Evolutionary conservation across 345 rosid species (phyloP), one percentile per base, ranked within the genome.

Genomic region (Boechera divaricarpa): DNA sequence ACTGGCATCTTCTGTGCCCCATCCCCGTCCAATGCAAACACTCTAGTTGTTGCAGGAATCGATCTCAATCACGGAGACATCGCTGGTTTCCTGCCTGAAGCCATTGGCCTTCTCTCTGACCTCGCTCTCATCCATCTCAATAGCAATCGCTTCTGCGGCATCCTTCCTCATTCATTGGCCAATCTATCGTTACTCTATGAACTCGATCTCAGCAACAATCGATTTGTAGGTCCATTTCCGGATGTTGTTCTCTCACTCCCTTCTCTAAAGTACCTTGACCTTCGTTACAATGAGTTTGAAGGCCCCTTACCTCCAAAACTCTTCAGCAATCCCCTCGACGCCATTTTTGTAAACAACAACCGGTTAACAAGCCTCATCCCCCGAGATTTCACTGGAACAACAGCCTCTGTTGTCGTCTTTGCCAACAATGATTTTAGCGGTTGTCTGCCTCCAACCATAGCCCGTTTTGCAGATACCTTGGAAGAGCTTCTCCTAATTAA

Each of bases 221-320:
- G 98, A 67, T 94, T 94, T 16, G 96, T 91, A 5, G 97, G 97
- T 36, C 86, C 87, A 57, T 94, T 94, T 52, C 98, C 97, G 1
- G 69, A 70, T 1, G 86, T 81, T 0, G 91, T 91, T 38, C 97
- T 94, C 59, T 77, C 89, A 8, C 86, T 94, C 54, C 93, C 94
- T 10, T 65, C 74, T 49, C 84, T 94, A 1, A 73, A 61, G 8
- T 91, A 11, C 74, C 94, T 91, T 36, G 97, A 89, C 75, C 73
- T 94, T 59, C 91, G 97, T 65, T 94, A 69, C 83, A 91, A 91
- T 5, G 98, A 94, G 79, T 91, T 94, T 2, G 98, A 91, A 83
- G 98, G 98, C 49, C 80, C 87, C 1, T 69, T 92, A 35, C 97
- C 96, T 28, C 81, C 90, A 3, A 82, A 86, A 69, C 90, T 94